Evolutionary conservation across 805 yeast genomes (phyloP).

Genomic region (Wickerhamomyces ciferrii): DNA sequence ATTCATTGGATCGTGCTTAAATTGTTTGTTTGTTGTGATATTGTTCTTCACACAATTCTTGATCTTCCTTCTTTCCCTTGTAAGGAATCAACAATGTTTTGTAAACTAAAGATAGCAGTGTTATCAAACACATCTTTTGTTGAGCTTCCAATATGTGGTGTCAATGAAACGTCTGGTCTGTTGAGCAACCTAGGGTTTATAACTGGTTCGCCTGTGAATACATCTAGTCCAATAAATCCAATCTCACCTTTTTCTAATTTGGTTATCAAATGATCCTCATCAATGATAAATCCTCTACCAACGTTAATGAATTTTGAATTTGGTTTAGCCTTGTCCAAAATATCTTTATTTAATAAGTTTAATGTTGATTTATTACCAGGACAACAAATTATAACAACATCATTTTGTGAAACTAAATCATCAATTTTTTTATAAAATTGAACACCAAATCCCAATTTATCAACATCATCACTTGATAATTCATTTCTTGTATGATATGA

Average conservation of each 20-base stretch:
- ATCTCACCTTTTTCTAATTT: conserved; percentile 34
- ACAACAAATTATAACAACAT: conserved; percentile 48
- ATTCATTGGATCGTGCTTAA: too few species aligned
- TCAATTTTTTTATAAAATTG: conserved; percentile 30
- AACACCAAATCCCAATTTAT: conserved; percentile 27
- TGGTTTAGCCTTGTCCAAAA: conserved; percentile 31
- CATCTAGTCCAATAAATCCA: conserved; percentile 56
- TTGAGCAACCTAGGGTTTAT: conserved; percentile 22
- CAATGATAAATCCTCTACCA: conserved; percentile 54
- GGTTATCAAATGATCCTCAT: conserved; percentile 42
- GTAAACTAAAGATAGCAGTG: conserved; percentile 38
- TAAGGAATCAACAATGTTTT: conserved; percentile 36
- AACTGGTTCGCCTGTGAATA: conserved; percentile 50
- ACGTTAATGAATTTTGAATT: conserved; percentile 49
- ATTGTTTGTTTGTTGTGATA: too few species aligned
- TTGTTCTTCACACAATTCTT: neutral
- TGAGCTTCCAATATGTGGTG: conserved; percentile 63
- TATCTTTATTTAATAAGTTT: conserved; percentile 38
- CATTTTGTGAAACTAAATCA: conserved; percentile 33
- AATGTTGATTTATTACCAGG: conserved; percentile 52
- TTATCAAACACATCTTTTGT: conserved; percentile 40
- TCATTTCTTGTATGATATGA: conserved; percentile 47
- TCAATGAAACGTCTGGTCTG: conserved; percentile 40
- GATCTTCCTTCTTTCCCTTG: conserved; percentile 21
- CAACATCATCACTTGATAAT: conserved; percentile 24